These are phyloP conservation scores for Beauveria australis DNA, from an alignment of 2,329 filamentous ascomycete genomes.

Conservation along the genomic window DNA sequence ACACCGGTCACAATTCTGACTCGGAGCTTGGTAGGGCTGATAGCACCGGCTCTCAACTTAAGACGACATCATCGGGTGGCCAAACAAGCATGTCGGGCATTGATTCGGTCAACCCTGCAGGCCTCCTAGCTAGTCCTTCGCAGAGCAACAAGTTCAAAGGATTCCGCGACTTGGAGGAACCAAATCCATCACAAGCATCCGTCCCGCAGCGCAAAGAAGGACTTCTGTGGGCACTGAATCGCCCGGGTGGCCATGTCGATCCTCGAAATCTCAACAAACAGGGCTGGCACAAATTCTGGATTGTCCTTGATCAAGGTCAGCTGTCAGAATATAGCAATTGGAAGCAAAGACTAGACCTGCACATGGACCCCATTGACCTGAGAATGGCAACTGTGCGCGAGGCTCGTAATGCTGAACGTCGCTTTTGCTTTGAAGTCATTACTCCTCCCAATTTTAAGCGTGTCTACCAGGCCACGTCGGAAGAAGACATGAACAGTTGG, in stretches of 20 bases:
- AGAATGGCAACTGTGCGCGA: constrained; percentile 95
- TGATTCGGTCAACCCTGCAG: constrained; percentile 50
- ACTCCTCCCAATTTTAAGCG: constrained; percentile 83
- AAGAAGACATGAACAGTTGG: constrained; percentile 97
- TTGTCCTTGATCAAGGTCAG: constrained; percentile 92
- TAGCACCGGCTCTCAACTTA: constrained; percentile 63
- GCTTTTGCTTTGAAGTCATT: constrained; percentile 98
- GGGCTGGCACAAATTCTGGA: constrained; percentile 99
- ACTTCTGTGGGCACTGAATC: constrained; percentile 85
- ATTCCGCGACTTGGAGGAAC: constrained; percentile 85
- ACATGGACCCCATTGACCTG: constrained; percentile 96
- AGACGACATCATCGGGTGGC: constrained; percentile 40
- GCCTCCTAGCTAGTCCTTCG: constrained; percentile 46
- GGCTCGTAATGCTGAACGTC: constrained; percentile 84
- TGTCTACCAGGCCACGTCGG: constrained; percentile 94
- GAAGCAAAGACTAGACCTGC: constrained; percentile 93
- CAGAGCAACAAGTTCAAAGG: constrained; percentile 69
- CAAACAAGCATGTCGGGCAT: constrained; percentile 24
- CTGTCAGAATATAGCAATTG: constrained; percentile 98
- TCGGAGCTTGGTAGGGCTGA: constrained; percentile 64
- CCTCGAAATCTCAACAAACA: constrained; percentile 93
- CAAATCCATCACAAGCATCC: constrained; percentile 48
- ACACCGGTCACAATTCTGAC: constrained; percentile 47
- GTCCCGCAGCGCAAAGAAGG: constrained; percentile 78
- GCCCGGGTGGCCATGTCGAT: constrained; percentile 89